Evolutionary conservation across 306 rosid genomes (phyloP), one percentile per base, ranked within the genome.

Genomic region (Lupinus albus): DNA sequence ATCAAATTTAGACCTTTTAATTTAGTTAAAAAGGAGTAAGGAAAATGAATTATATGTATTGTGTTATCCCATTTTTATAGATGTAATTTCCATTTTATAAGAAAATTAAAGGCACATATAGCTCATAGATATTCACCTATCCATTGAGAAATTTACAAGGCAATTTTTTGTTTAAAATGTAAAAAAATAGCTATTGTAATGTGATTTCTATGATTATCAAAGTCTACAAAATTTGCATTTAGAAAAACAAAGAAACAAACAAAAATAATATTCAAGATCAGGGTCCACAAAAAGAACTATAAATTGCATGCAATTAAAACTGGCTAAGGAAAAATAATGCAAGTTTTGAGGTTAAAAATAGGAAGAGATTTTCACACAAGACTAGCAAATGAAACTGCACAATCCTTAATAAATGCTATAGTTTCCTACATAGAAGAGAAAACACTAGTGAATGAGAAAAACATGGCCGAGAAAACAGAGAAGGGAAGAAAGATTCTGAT

Each of bases 401-500:
- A 61, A 74, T 64, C 72, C 74, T 47, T 5, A 38, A 56, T 38
- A 38, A 39, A 39, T 53, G 21, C 33, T 46, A 1, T 25, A 25
- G 4, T 25, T 25, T 25, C 30, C 30, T 25, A 25, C 30, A 20
- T 20, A 20, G 25, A 25, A 25, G 30, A 25, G 30, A 25, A 25
- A 25, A 25, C 30, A 25, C 30, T 66, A 39, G 62, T 44, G 60
- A 71, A 71, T 46, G 73, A 78, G 75, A 46, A 76, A 71, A 76
- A 70, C 73, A 59, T 30, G 55, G 13, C 73, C 78, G 64, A 59
- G 41, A 76, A 75, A 78, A 51, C 15, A 60, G 78, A 76, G 57
- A 73, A 13, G 11, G 66, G 21, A 50, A 82, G 80, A 82, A 83
- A 83, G 84, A 80, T 64, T 81, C 47, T 71, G 82, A 83, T 74